Evolutionary conservation across 2,329 filamentous ascomycete genomes (phyloP).

Genomic region (Verticillium isaacii): DNA sequence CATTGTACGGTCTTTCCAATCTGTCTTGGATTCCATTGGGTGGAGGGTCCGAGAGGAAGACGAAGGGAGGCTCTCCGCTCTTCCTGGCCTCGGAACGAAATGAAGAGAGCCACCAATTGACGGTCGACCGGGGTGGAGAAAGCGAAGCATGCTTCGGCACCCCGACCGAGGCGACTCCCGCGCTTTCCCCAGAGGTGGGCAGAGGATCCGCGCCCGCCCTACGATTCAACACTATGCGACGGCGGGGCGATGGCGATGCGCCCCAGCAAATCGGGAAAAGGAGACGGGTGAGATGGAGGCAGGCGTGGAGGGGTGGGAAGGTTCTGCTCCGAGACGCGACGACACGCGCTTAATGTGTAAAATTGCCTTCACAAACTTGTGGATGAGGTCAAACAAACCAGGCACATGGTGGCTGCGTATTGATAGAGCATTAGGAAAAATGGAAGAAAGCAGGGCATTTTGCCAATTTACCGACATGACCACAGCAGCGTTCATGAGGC

Average conservation of each 20-base stretch:
- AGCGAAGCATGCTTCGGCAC: neutral
- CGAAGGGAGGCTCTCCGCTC: neutral
- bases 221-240: too few species aligned
- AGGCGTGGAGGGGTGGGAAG: neutral
- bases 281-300: neutral
- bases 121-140: neutral
- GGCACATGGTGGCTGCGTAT: neutral
- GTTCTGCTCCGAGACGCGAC: neutral
- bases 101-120: neutral
- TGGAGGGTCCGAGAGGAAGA: neutral
- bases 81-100: neutral
- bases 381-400: neutral
- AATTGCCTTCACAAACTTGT: neutral
- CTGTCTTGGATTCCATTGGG: neutral
- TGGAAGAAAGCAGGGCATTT: neutral
- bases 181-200: neutral
- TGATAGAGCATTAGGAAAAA: neutral
- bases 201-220: neutral
- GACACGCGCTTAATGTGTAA: neutral
- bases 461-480: neutral
- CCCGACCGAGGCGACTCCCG: neutral
- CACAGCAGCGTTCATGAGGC: neutral
- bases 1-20: neutral
- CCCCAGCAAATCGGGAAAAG: neutral
- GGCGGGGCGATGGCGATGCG: neutral